These are phyloP conservation scores for Naganishia sp. DNA, from an alignment of 1,284 basidiomycete species.

Conservation along the genomic window DNA sequence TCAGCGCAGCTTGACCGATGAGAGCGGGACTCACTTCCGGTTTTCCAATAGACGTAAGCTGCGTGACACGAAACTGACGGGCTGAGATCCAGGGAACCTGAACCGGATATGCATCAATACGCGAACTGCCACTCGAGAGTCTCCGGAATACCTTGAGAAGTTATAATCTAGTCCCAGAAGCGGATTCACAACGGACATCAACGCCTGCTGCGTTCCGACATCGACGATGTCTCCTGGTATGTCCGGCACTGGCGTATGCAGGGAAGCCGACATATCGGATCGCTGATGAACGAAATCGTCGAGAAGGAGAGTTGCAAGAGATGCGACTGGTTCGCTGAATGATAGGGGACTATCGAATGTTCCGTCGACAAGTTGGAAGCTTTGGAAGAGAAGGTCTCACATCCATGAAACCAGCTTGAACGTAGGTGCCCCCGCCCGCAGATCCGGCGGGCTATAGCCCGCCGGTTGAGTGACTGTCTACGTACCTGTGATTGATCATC, in stretches of 20 bases:
- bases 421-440: too few relatives aligned
- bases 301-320: too few relatives aligned
- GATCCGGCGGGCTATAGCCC: too few relatives aligned
- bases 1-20: background rate
- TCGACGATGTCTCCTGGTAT: slow-evolving; percentile 52
- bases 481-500: too few relatives aligned
- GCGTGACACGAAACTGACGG: slow-evolving; percentile 74
- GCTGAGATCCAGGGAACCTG: slow-evolving; percentile 91
- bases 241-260: slow-evolving; percentile 45
- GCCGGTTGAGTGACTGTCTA: slow-evolving; percentile 13
- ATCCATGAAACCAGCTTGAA: background rate
- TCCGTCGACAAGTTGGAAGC: background rate
- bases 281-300: background rate
- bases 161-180: slow-evolving; percentile 63
- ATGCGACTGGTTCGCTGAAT: background rate
- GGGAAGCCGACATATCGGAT: slow-evolving; percentile 9
- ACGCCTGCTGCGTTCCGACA: slow-evolving; percentile 62
- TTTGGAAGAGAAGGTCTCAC: slow-evolving; percentile 2
- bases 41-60: slow-evolving; percentile 75
- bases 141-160: background rate
- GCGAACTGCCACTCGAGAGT: background rate
- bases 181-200: slow-evolving; percentile 64
- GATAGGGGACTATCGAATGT: too few relatives aligned
- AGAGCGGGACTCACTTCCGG: slow-evolving; percentile 67
- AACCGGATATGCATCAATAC: background rate